Evolutionary conservation across 2,329 filamentous ascomycete species (phyloP), one percentile per base, ranked within the genome.

Genomic region (Claviceps lovelessii): DNA sequence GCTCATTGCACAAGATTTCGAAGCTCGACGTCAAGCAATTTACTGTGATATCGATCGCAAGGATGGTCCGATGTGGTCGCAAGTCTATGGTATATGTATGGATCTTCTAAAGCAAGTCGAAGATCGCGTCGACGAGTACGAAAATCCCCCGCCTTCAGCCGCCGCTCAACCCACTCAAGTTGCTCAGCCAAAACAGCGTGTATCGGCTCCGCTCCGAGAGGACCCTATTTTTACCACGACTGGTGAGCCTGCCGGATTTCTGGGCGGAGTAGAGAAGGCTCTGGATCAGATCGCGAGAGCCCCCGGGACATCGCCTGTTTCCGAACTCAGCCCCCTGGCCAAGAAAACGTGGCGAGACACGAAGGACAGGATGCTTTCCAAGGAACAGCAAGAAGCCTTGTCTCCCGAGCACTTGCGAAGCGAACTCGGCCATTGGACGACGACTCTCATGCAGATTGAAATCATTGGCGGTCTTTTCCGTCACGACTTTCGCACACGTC

Each of bases 11-110:
- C 79, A 85, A 55, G 78, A 81, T 54, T 90, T 86, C 58, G 77
- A 84, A 17, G 77, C 81, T n/a, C 83, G 90, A 39, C 81, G 91
- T 53, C 87, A 85, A 67, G 80, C 82, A 23, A 88, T 97, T 54
- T 96, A 88, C 68, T 81, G 84, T 56, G 91, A 97, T 61, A 87
- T 95, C 58, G 88, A 95, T 61, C 85, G 90, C 57, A 81, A 81
- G 54, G 86, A 85, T 48, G 88, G 86, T 0, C 79, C 88, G 0
- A 84, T 87, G 60, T 95, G 89, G 88, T 81, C 83, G 9, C 89
- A 95, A 62, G 77, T 95, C 50, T 83, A 84, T 58, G 72, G 74
- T 19, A 72, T 84, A 7, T 90, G 88, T 62, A 76, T 91, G 19
- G 78, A 80, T 13, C 77, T 86, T 19, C 75, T 96, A 52, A 80